A percentile compares a stretch with the other conserved stretches of the same genome.
These are phyloP conservation scores for Starmerella apis DNA, from an alignment of 805 yeast species.

Conservation along the genomic window DNA sequence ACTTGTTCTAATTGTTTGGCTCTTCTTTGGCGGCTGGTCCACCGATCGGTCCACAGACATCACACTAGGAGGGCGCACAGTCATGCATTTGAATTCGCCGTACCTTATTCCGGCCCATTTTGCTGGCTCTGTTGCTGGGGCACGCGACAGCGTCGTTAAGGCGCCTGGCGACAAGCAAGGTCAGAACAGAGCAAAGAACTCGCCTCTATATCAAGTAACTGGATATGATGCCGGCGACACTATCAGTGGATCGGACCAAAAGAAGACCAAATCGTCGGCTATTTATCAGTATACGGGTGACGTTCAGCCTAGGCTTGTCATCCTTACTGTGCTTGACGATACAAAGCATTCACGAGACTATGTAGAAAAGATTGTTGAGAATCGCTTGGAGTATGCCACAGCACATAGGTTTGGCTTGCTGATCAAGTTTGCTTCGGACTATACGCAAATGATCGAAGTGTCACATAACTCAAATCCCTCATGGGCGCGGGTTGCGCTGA, in stretches of 20 bases:
- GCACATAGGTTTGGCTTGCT: conserved; percentile 72
- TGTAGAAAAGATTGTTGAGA: conserved; percentile 62
- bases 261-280: conserved; percentile 5
- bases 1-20: conserved; percentile 25
- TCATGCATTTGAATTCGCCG: conserved; percentile 16
- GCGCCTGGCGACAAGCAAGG: conserved; percentile 31
- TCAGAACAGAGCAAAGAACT: neutral
- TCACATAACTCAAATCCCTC: conserved; percentile 27
- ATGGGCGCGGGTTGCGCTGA: conserved; percentile 55
- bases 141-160: conserved; percentile 27
- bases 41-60: neutral
- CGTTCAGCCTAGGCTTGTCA: conserved; percentile 37
- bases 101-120: conserved; percentile 26
- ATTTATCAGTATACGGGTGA: conserved; percentile 22
- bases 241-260: conserved; percentile 6
- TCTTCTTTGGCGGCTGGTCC: conserved; percentile 24
- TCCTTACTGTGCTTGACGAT: conserved; percentile 77
- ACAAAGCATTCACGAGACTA: conserved; percentile 54
- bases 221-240: conserved; percentile 10
- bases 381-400: conserved; percentile 81
- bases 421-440: conserved; percentile 78
- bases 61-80: conserved; percentile 13
- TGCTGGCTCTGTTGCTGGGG: conserved; percentile 14
- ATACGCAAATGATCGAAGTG: conserved; percentile 30
- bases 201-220: conserved; percentile 6